Base-by-base conservation (phyloP, 2,329 filamentous ascomycete species). In the Lojkania enalia region DNA sequence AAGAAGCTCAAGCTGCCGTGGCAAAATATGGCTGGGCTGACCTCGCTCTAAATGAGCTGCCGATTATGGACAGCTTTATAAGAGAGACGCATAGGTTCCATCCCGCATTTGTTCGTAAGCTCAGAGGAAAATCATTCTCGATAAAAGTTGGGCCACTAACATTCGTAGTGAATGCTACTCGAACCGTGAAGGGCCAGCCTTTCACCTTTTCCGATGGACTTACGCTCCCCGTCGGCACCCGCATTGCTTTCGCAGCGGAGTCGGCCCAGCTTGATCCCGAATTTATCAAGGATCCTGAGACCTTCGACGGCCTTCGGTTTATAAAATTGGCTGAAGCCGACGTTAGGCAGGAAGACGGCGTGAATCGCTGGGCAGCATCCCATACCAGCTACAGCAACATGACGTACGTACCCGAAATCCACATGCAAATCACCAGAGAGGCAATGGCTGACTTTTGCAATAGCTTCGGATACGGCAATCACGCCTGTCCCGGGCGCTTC, bases 401-500 rank as follows among this genome's bases (percentile, higher is more conserved):
- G 23, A 7, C n/a, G 23, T 27, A 27, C 7, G 23, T 7, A 7
- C 7, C 23, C 23, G 7, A 27, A 7, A 27, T n/a, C n/a, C n/a
- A n/a, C n/a, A n/a, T n/a, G n/a, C n/a, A n/a, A n/a, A n/a, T n/a
- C n/a, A n/a, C n/a, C n/a, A n/a, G n/a, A n/a, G n/a, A n/a, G n/a
- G n/a, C 23, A 27, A 27, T 27, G 23, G 7, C 7, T n/a, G 23
- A 7, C n/a, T 27, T 27, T 27, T n/a, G 23, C 23, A 27, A n/a
- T 27, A 27, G 23, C 23, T 27, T 27, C 23, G 20, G 37, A 12
- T 39, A 37, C 19, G 35, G 35, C 12, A 37, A 37, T 15, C 35
- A 37, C 19, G 19, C 18, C 12, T 37, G 35, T 15, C 35, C 35
- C 6, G 35, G 35, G 13, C 14, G 35, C 6, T 21, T 37, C 12